Conservation (phyloP, 1,139 yeast genomes). For the Ogataea hybrid region DNA sequence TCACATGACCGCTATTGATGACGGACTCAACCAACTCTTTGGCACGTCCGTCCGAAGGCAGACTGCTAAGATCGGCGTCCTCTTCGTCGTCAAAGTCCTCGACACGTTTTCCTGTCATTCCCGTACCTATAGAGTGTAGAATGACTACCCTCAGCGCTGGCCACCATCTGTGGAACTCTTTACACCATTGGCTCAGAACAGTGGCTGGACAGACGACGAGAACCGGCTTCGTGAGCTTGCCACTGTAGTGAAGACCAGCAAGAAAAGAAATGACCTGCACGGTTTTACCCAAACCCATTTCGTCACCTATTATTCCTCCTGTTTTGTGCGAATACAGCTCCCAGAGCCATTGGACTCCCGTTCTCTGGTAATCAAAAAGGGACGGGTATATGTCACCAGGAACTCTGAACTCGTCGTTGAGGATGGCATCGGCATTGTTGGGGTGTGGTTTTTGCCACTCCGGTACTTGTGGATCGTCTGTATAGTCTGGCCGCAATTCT, state of each 20-base stretch:
- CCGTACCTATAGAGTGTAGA: slow-evolving; percentile 89
- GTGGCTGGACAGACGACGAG: slow-evolving; percentile 95
- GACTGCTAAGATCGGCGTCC: slow-evolving; percentile 23
- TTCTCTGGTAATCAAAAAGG: slow-evolving; percentile 88
- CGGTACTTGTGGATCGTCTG: slow-evolving; percentile 35
- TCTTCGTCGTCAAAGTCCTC: slow-evolving; percentile 40
- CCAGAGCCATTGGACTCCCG: slow-evolving; percentile 81
- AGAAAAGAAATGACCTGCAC: slow-evolving; percentile 87
- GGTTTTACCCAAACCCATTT: slow-evolving; percentile 97
- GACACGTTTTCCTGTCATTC: slow-evolving; percentile 49
- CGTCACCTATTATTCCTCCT: slow-evolving; percentile 97
- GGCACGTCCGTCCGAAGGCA: slow-evolving; percentile 39
- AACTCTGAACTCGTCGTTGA: slow-evolving; percentile 65
- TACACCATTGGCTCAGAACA: slow-evolving; percentile 93
- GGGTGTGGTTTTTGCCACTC: slow-evolving; percentile 83
- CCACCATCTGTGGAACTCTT: slow-evolving; percentile 97
- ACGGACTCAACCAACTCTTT: slow-evolving; percentile 49
- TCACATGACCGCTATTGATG: slow-evolving; percentile 66
- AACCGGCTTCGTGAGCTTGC: slow-evolving; percentile 70
- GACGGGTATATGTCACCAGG: slow-evolving; percentile 93
- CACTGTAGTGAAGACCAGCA: slow-evolving; percentile 87
- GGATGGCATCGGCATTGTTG: slow-evolving; percentile 64
- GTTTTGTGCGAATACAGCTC: slow-evolving; percentile 83
- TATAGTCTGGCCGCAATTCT: slow-evolving; percentile 27
- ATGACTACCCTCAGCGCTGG: slow-evolving; percentile 88